Evolutionary conservation across 768 basidiomycete species (phyloP), one percentile per base, ranked within the genome.

Genomic region (Lepiota venenata): DNA sequence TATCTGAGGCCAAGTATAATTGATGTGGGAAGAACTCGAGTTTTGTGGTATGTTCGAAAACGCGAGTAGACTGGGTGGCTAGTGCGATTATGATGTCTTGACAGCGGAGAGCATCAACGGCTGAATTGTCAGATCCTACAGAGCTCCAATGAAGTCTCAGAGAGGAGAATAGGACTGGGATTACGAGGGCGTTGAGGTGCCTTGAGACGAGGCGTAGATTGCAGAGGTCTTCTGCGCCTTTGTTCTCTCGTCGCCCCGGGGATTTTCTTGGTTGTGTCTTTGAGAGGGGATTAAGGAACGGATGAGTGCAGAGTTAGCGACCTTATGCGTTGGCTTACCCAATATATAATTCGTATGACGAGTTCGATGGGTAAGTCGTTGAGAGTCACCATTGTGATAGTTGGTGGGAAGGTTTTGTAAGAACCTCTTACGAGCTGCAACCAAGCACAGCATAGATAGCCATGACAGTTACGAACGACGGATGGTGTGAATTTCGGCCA

Each of bases 1-100:
- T 8, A 20, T 52, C 35, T 27, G 44, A n/a, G 8, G 7, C 7
- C 51, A 12, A 52, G 27, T 37, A 45, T n/a, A 52, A n/a, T 8
- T 21, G n/a, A 15, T 25, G 15, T 21, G 51, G 27, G 15, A 20
- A 52, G 4, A 52, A n/a, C 15, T 38, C 10, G 11, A 52, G 44
- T 14, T 9, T 45, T n/a, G 22, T 38, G 9, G 51, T 52, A 16
- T 52, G 32, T 9, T 46, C 42, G 15, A 52, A 52, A 20, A 27
- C 51, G 1, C 15, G 32, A 11, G 43, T 46, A 1, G 51, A 45
- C 14, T 20, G 11, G 10, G 29, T 45, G 9, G 51, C 51, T 3
- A 52, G 36, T 15, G 51, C 51, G 3, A 11, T 25, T 10, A 52
- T 52, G 18, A 52, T 52, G n/a, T 52, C 51, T 6, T 45, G 51